Evolutionary conservation across 2,329 filamentous ascomycete genomes (phyloP), one percentile per base, ranked within the genome.

Genomic region (Colletotrichum destructivum): DNA sequence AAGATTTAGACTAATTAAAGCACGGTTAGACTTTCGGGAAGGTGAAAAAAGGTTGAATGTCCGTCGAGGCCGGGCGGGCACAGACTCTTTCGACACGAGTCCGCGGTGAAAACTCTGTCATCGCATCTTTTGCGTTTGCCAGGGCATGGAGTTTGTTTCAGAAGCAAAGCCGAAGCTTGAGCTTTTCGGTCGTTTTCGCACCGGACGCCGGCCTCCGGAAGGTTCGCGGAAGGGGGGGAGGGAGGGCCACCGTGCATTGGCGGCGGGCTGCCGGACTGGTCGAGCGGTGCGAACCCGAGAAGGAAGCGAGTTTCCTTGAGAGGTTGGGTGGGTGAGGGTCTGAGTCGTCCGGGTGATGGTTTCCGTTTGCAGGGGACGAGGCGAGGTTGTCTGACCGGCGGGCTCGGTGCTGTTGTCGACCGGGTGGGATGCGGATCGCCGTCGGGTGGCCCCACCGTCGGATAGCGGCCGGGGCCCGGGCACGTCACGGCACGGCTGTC

Each of bases 91-190:
- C 13, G 23, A 51, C 42, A 44, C 51, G 63, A 35, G 31, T 62
- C 44, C 57, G 64, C 63, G 57, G 63, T 26, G 56, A 46, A 67
- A 62, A 57, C 51, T 56, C n/a, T 40, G 51, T 31, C 61, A 13
- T 59, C 49, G 23, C 26, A 44, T 52, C 31, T 59, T 55, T 49
- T 62, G 61, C 18, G 64, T 31, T 62, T 54, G 18, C 26, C 59
- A 16, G 44, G 54, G 59, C 44, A 12, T 23, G 18, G 5, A 64
- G 18, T 46, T n/a, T 26, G 64, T 71, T 63, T 71, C 69, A 69
- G 57, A 31, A 68, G 64, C 44, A 63, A n/a, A 44, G 23, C n/a
- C 12, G 57, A 69, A 69, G 69, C 59, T 71, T 62, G 64, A 71
- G 64, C 59, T 71, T 69, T 13, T 31, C 59, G 26, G 59, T 52